These are phyloP conservation scores for Helicostylum pulchrum DNA, from an alignment of 192 early-diverging fungal genomes.

Conservation along the genomic window DNA sequence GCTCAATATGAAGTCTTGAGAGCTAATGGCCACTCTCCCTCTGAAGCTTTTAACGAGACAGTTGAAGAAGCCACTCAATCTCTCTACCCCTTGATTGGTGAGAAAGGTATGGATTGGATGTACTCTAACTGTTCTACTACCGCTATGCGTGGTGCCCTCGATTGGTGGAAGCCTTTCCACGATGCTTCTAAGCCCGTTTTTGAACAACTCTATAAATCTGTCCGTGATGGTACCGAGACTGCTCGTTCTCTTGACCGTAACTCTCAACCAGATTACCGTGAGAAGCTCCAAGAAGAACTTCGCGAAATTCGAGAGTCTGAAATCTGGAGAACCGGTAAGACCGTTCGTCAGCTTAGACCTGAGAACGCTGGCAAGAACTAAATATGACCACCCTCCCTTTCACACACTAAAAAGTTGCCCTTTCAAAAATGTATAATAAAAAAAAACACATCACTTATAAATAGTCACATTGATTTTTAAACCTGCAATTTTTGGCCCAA, in stretches of 20 bases:
- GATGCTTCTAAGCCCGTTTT: slow-evolving; percentile 92
- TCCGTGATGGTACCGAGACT: slow-evolving; percentile 86
- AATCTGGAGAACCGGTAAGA: slow-evolving; percentile 90
- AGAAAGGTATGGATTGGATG: slow-evolving; percentile 96
- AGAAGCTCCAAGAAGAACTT: slow-evolving; percentile 89
- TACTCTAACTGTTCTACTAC: slow-evolving; percentile 97
- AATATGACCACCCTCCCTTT: background rate
- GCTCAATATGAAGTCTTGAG: slow-evolving; percentile 97
- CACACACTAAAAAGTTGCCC: slow-evolving; percentile 3
- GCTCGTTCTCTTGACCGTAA: slow-evolving; percentile 83
- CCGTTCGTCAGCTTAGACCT: slow-evolving; percentile 84
- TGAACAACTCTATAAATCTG: slow-evolving; percentile 83
- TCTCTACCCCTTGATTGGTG: slow-evolving; percentile 92
- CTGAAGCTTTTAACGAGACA: slow-evolving; percentile 99
- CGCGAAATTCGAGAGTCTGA: slow-evolving; percentile 83
- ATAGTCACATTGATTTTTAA: no score
- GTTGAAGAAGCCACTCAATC: slow-evolving; percentile 99
- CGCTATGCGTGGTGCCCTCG: slow-evolving; percentile 92
- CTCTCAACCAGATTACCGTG: slow-evolving; percentile 88
- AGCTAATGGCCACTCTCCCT: slow-evolving; percentile 88
- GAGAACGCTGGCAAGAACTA: slow-evolving; percentile 62
- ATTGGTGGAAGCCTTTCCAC: slow-evolving; percentile 96
- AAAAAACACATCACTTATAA: no score
- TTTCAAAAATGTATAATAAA: slow-evolving; percentile 1
- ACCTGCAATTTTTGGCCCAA: no score